Conservation (phyloP, 139 green algal genomes). For the Chlorella sp. region DNA sequence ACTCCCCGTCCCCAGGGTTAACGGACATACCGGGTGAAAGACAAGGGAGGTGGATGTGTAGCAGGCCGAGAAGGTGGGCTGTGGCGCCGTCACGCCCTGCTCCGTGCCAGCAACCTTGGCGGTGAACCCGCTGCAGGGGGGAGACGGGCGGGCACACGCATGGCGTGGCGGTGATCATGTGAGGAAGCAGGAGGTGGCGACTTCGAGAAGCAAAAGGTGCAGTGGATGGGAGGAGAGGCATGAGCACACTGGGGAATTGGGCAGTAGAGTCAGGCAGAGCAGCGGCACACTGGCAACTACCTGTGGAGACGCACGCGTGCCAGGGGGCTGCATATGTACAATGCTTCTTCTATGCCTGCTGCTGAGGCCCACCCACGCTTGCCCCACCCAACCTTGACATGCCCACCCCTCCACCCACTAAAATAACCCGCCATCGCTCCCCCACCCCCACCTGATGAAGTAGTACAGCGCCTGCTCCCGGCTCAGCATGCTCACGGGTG, state of each 20-base stretch:
- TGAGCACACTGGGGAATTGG: no score
- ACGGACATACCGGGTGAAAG: constrained; percentile 7
- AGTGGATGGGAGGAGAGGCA: neutral
- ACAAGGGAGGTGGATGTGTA: constrained; percentile 79
- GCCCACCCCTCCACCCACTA: no score
- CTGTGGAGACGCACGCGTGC: no score
- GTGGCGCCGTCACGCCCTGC: constrained; percentile 88
- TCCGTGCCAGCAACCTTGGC: constrained; percentile 97
- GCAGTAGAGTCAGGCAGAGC: neutral
- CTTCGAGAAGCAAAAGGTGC: neutral
- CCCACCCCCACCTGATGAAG: constrained; percentile 78
- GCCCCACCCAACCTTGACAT: no score
- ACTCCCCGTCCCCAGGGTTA: no score
- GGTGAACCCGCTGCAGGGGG: constrained; percentile 84
- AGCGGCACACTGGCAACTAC: neutral
- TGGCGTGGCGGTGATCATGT: no score
- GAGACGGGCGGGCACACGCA: no score
- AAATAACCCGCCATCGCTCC: no score
- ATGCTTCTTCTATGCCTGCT: neutral
- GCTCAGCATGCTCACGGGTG: constrained; percentile 84
- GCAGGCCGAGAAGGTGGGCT: constrained; percentile 92
- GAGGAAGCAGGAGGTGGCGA: no score
- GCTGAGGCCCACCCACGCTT: no score
- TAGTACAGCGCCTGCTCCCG: constrained; percentile 96
- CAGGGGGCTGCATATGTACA: neutral